Percentiles rank a stretch among this genome's conserved stretches.
These are phyloP conservation scores for Endocalyx cinctus DNA, from an alignment of 2,329 filamentous ascomycete genomes.

Conservation along the genomic window DNA sequence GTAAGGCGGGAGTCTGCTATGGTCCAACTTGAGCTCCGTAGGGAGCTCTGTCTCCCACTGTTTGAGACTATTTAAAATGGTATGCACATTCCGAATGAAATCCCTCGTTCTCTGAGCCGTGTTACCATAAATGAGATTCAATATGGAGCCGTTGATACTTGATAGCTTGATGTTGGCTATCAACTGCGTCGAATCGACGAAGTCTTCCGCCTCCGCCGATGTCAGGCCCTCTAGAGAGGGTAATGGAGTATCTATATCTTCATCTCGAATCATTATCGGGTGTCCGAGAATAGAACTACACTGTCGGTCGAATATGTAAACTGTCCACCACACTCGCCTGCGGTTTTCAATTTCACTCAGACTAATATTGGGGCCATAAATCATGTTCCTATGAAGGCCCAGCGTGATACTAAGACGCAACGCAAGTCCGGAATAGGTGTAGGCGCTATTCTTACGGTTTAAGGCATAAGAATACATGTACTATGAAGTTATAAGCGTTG, in stretches of 20 bases:
- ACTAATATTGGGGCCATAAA: conserved; percentile 26
- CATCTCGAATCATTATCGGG: conserved; percentile 36
- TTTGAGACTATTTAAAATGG: conserved; percentile 28
- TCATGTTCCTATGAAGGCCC: conserved; percentile 33
- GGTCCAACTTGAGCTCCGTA: conserved; percentile 24
- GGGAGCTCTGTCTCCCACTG: conserved; percentile 32
- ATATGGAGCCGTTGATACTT: conserved; percentile 15
- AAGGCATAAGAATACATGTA: conserved; percentile 33
- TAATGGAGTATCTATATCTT: conserved; percentile 33
- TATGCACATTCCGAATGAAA: conserved; percentile 20
- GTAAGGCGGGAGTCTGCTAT: conserved; percentile 11
- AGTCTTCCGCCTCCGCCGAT: conserved; percentile 11
- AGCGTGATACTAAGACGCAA: conserved; percentile 31
- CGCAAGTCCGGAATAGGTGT: conserved; percentile 31
- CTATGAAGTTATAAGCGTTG: conserved; percentile 13
- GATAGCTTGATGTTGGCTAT: conserved; percentile 30
- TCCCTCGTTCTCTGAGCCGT: conserved; percentile 3
- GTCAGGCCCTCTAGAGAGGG: conserved; percentile 21
- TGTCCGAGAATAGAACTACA: conserved; percentile 39
- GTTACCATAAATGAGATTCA: conserved; percentile 12
- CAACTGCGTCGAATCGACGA: conserved; percentile 13
- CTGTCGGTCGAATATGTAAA: conserved; percentile 32
- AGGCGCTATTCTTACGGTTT: conserved; percentile 35
- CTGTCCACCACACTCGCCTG: conserved; percentile 29
- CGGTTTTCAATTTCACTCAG: conserved; percentile 24